Conservation (phyloP, 805 yeast species). For the Myxozyma lipomycoides region DNA sequence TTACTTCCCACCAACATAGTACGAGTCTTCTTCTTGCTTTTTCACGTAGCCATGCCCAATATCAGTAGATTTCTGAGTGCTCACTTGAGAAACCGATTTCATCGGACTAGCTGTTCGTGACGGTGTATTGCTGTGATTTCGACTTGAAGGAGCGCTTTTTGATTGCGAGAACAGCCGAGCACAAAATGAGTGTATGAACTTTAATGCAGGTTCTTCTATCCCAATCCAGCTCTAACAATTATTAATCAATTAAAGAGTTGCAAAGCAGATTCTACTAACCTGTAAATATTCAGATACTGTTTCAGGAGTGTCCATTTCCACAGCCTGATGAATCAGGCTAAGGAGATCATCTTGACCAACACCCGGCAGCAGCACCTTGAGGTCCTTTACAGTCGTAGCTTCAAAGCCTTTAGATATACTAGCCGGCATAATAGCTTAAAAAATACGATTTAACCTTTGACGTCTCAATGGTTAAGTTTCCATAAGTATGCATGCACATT, state of each 20-base stretch:
- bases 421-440: too few relatives aligned
- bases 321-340: constrained; percentile 55
- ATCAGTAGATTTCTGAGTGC: too few relatives aligned
- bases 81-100: too few relatives aligned
- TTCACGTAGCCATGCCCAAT: constrained; percentile 9
- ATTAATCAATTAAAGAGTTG: background rate
- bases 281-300: constrained; percentile 50
- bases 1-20: constrained; percentile 7
- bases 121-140: too few relatives aligned
- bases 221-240: constrained; percentile 25
- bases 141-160: too few relatives aligned
- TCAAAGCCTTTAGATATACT: constrained; percentile 11
- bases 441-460: too few relatives aligned
- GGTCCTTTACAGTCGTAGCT: constrained; percentile 12
- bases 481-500: too few relatives aligned
- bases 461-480: too few relatives aligned
- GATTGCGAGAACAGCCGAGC: constrained; percentile 16
- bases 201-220: constrained; percentile 17
- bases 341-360: constrained; percentile 53
- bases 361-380: constrained; percentile 43
- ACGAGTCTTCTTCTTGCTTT: background rate
- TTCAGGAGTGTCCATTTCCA: constrained; percentile 45
- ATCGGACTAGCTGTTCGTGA: too few relatives aligned
- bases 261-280: constrained; percentile 3
- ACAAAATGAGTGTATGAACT: constrained; percentile 26